A percentile compares a stretch with the other conserved stretches of the same genome.
Evolutionary conservation across 371 early-diverging fungal genomes (phyloP).

Genomic region (Saksenaea vasiformis): DNA sequence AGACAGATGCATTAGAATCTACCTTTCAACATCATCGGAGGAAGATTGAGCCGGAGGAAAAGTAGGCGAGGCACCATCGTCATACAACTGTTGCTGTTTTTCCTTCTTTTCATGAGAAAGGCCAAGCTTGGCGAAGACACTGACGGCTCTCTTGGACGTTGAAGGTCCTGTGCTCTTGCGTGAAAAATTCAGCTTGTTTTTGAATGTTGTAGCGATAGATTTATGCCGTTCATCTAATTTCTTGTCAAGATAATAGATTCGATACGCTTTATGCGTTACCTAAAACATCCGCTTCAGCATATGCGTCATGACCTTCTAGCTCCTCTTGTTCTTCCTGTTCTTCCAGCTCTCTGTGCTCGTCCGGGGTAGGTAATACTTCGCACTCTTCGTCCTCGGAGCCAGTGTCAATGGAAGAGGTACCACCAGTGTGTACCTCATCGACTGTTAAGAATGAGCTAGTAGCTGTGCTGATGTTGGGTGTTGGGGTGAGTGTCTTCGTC

Average conservation of each 20-base stretch:
- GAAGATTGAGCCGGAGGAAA: conserved; percentile 16
- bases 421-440: neutral
- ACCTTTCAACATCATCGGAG: conserved; percentile 8
- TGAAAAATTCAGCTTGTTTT: conserved; percentile 11
- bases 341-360: neutral
- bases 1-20: neutral
- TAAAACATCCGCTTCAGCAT: neutral
- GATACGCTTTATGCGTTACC: neutral
- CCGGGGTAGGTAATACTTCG: neutral
- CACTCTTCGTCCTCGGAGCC: conserved; percentile 2
- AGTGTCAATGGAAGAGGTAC: neutral
- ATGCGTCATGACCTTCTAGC: neutral
- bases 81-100: conserved; percentile 7
- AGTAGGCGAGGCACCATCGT: conserved; percentile 9
- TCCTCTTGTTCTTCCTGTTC: neutral
- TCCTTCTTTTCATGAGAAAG: neutral
- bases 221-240: neutral
- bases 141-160: conserved; percentile 14
- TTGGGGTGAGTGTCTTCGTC: conserved; percentile 1
- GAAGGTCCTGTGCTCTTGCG: neutral
- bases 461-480: conserved; percentile 4
- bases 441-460: conserved; percentile 1
- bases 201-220: conserved; percentile 5
- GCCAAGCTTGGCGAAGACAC: conserved; percentile 10
- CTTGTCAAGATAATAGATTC: neutral